Conservation (phyloP, 1,284 basidiomycete genomes). For the Peniophora sp. region DNA sequence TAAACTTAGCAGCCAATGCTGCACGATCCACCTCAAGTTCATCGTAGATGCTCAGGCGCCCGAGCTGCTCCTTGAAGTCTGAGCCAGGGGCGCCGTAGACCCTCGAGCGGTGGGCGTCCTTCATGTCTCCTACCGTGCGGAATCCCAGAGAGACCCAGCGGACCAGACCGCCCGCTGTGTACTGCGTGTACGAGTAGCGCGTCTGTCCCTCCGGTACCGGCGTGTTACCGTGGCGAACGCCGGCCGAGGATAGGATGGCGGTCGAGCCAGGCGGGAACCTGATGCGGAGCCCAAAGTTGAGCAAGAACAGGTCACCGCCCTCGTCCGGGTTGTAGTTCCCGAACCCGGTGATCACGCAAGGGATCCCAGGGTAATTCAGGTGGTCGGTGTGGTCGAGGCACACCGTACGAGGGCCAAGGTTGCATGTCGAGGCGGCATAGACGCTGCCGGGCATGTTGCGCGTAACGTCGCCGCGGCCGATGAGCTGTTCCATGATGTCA, state of each 20-base stretch:
- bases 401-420: constrained; percentile 12
- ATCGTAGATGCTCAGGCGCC: background rate
- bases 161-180: constrained; percentile 15
- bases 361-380: constrained; percentile 12
- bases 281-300: constrained; percentile 15
- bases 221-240: constrained; percentile 18
- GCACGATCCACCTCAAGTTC: background rate
- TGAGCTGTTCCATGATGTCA: background rate
- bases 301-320: constrained; percentile 21
- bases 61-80: background rate
- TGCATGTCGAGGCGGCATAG: constrained; percentile 13
- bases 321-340: constrained; percentile 15
- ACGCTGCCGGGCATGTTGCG: constrained; percentile 5
- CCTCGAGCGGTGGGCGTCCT: background rate
- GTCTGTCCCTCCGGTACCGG: constrained; percentile 11
- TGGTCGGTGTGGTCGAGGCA: constrained; percentile 12
- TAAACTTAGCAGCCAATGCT: too few relatives aligned
- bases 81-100: too few relatives aligned
- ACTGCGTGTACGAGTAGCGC: constrained; percentile 16
- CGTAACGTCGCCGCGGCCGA: background rate
- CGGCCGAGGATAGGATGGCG: constrained; percentile 19
- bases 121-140: background rate
- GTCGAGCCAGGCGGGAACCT: constrained; percentile 17
- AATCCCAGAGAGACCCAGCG: constrained; percentile 16
- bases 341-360: constrained; percentile 17